A percentile compares a stretch with the other conserved stretches of the same genome.
Conservation (phyloP, 202 grass and related monocot genomes). For the Hordeum pubiflorum region DNA sequence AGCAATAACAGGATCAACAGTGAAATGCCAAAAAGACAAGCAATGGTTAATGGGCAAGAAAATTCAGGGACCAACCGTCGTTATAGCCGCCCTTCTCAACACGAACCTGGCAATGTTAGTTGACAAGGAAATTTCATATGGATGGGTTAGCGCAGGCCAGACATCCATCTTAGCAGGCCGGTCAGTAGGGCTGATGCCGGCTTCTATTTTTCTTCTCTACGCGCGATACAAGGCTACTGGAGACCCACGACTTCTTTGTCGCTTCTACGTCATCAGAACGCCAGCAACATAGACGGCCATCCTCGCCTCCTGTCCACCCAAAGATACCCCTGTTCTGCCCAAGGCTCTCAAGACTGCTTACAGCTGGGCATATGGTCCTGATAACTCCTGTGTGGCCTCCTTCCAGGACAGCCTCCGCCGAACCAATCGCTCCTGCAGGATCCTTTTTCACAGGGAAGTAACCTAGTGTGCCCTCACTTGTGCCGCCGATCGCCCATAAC, state of each 20-base stretch:
- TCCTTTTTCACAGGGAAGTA: constrained; percentile 31
- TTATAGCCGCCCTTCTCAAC: no score
- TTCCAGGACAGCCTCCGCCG: constrained; percentile 64
- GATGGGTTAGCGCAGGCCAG: no score
- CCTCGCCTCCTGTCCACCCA: constrained; percentile 91
- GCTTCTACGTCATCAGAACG: constrained; percentile 33
- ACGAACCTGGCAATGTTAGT: no score
- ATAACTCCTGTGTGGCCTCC: constrained; percentile 70
- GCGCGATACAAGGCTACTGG: constrained; percentile 39
- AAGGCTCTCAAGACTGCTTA: constrained; percentile 25
- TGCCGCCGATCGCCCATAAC: constrained; percentile 75
- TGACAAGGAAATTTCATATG: no score
- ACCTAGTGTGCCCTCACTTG: constrained; percentile 56
- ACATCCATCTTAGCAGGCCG: no score
- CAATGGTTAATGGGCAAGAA: no score
- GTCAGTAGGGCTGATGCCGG: constrained; percentile 68
- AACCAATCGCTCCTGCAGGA: constrained; percentile 28
- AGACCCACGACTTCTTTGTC: constrained; percentile 64
- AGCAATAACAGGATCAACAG: no score
- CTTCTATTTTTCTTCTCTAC: constrained; percentile 37
- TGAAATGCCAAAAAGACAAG: no score
- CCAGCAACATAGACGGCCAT: constrained; percentile 87
- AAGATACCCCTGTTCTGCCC: constrained; percentile 51
- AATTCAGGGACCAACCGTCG: no score
- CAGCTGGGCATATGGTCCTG: constrained; percentile 48